Conservation (phyloP, 306 rosid genomes). For the Inga oerstediana region DNA sequence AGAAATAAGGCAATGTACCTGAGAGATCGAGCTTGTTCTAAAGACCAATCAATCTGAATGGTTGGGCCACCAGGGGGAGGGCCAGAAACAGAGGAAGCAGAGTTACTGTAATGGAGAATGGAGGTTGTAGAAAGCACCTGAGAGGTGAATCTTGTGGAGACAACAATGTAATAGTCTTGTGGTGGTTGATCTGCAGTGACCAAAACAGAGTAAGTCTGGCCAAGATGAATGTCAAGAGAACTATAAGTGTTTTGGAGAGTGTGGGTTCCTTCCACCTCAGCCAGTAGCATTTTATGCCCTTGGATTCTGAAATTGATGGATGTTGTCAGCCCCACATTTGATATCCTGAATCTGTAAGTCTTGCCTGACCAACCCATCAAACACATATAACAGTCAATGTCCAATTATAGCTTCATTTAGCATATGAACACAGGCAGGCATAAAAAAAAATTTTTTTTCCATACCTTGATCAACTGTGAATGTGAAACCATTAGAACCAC, state of each 20-base stretch:
- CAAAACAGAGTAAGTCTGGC: slow-evolving; percentile 77
- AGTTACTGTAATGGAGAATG: slow-evolving; percentile 75
- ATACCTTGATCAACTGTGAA: slow-evolving; percentile 80
- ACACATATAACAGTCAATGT: neutral
- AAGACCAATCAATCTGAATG: slow-evolving; percentile 72
- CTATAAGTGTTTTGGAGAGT: slow-evolving; percentile 71
- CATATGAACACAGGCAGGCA: neutral
- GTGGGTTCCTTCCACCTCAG: slow-evolving; percentile 94
- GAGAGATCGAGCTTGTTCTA: slow-evolving; percentile 78
- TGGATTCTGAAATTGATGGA: slow-evolving; percentile 84
- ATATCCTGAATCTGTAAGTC: slow-evolving; percentile 77
- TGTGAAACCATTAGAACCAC: slow-evolving; percentile 54
- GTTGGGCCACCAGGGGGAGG: slow-evolving; percentile 80
- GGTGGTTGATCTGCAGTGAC: slow-evolving; percentile 83
- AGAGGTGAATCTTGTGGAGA: slow-evolving; percentile 69
- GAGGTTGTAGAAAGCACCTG: slow-evolving; percentile 60
- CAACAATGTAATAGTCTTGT: slow-evolving; percentile 72
- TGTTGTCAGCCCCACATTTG: slow-evolving; percentile 79
- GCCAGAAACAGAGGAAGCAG: slow-evolving; percentile 55
- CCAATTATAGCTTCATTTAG: slow-evolving; percentile 1
- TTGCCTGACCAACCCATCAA: slow-evolving; percentile 59
- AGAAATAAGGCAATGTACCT: slow-evolving; percentile 46
- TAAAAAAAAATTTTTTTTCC: neutral
- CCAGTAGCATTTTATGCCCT: slow-evolving; percentile 77
- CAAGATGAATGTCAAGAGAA: slow-evolving; percentile 85